Conservation (phyloP, 2,329 filamentous ascomycete genomes). For the Acrodontium crateriforme region DNA sequence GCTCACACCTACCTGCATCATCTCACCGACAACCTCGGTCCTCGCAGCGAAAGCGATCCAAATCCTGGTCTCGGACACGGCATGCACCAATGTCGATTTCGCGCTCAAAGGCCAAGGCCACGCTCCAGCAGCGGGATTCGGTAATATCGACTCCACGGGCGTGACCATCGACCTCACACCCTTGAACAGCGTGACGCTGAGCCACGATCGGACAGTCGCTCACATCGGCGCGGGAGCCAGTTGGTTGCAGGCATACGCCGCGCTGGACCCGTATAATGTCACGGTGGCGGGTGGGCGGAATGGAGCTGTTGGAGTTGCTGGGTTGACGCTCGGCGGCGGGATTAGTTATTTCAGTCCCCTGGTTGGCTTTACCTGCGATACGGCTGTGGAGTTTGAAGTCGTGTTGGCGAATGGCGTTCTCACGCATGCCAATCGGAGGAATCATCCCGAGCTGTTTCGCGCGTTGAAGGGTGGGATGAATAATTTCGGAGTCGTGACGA, state of each 20-base stretch:
- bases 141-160: conserved; percentile 6
- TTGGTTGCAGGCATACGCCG: conserved; percentile 6
- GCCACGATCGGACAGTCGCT: conserved; percentile 20
- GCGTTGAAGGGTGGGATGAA: conserved; percentile 11
- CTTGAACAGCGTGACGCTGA: conserved; percentile 23
- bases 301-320: conserved; percentile 10
- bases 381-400: conserved; percentile 10
- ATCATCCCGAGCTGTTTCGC: conserved; percentile 9
- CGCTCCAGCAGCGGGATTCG: conserved; percentile 3
- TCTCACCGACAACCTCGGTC: conserved; percentile 5
- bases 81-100: no score
- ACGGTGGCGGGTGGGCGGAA: conserved; percentile 4
- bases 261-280: conserved; percentile 3
- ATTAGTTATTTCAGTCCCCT: conserved; percentile 10
- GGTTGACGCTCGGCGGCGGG: conserved; percentile 11
- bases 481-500: conserved; percentile 13
- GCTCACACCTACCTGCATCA: conserved; percentile 9
- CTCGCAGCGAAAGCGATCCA: conserved; percentile 9
- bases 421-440: conserved; percentile 6
- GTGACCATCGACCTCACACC: conserved; percentile 29
- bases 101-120: conserved; percentile 1
- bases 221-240: conserved; percentile 26
- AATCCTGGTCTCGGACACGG: conserved; percentile 3
- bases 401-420: conserved; percentile 8
- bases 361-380: conserved; percentile 12